These are phyloP conservation scores for Phytophthora podocarpi DNA, from an alignment of 352 stramenopile genomes.

Conservation along the genomic window DNA sequence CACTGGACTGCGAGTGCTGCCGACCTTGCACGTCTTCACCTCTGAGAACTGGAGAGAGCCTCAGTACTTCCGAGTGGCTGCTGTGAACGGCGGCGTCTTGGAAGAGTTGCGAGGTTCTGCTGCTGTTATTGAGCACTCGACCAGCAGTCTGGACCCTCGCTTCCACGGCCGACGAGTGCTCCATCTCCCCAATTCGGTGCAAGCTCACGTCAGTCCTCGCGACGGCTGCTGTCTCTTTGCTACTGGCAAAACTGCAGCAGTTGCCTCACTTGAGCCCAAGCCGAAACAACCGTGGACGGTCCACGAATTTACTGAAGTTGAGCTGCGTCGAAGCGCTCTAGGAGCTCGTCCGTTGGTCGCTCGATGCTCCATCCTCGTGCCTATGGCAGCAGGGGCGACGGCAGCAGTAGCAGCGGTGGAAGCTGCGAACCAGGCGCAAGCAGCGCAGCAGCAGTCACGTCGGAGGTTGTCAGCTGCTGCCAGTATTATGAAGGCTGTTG, in stretches of 20 bases:
- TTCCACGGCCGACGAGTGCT: conserved; percentile 51
- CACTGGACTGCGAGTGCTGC: conserved; percentile 54
- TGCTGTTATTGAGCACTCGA: conserved; percentile 51
- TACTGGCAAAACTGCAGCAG: conserved; percentile 32
- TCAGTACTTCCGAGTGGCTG: conserved; percentile 58
- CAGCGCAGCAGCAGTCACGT: conserved; percentile 25
- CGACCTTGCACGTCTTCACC: conserved; percentile 53
- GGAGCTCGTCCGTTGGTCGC: conserved; percentile 33
- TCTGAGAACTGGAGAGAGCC: conserved; percentile 50
- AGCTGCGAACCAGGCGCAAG: conserved; percentile 34
- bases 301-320: conserved; percentile 50
- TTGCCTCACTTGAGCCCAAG: conserved; percentile 8
- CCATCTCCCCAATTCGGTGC: conserved; percentile 41
- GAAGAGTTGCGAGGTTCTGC: conserved; percentile 33
- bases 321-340: conserved; percentile 21
- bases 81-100: conserved; percentile 27
- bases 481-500: conserved; percentile 1
- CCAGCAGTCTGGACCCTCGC: conserved; percentile 49
- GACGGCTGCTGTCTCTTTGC: conserved; percentile 51
- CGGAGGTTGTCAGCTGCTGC: conserved; percentile 26
- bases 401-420: conserved; percentile 39
- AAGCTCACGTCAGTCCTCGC: conserved; percentile 50
- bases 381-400: conserved; percentile 22
- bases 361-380: conserved; percentile 33
- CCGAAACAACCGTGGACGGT: conserved; percentile 16